Base-by-base conservation (phyloP, 164 flowering plant genomes). In the Umbilicus rupestris region DNA sequence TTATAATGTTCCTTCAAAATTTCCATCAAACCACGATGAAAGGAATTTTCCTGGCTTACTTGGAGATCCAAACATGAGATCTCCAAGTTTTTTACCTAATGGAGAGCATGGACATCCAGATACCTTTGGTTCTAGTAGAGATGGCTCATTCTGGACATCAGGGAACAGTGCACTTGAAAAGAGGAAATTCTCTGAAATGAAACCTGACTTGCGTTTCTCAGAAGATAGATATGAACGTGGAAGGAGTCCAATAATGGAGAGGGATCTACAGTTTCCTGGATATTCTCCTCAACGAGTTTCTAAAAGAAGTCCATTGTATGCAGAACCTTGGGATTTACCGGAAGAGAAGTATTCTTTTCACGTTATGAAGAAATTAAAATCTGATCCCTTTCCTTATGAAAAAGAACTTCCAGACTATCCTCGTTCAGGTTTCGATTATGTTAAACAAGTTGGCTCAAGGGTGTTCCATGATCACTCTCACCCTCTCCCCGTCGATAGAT, bases 391-490 rank as follows among this genome's bases (percentile, higher is more conserved):
- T 71, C 77, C 73, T 68, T 76, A 78, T 31, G 87, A 88, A 9
- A 84, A 77, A 70, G 90, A 90, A 69, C 87, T 89, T 63, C 90
- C 89, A 24, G 96, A 89, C 67, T 83, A 83, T 78, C 86, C 84
- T 46, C 75, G 84, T 50, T 81, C 84, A 73, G 85, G 77, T 66
- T 57, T 72, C 26, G 84, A 79, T 49, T 82, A 76, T 46, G 84
- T 74, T 41, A 85, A 73, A 62, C 83, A 63, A 68, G 68, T 69
- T 14, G 71, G 70, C 62, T 74, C 83, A 49, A 71, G 72, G 73
- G 42, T 50, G 63, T 73, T 70, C 47, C 69, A 76, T 55, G 82
- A 83, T 68, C 69, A 77, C 67, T 69, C 82, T 3, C 87, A 68
- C 60, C 50, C 66, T 50, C 85, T 78, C 52, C 55, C 66, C 62